phyloP scores from a whole-genome alignment of 306 rosid species.

The Vicia villosa region DNA sequence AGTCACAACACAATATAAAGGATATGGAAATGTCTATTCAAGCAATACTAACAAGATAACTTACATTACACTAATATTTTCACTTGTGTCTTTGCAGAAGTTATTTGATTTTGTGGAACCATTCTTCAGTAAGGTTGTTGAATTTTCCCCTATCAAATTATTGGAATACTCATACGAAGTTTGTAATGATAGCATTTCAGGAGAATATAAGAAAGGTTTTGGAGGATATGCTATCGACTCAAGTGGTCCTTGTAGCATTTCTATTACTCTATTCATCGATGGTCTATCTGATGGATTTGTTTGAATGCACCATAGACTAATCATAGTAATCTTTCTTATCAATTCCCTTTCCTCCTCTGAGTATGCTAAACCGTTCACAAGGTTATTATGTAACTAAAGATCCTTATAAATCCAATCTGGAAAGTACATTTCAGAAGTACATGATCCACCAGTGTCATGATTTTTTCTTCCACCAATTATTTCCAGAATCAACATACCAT shows the following conservation, averaged over 20 bases:
- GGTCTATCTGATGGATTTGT: neutral
- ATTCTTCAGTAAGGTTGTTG: neutral
- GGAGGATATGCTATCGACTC: neutral
- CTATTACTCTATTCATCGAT: neutral
- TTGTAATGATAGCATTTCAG: slow-evolving; percentile 8
- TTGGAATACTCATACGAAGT: slow-evolving; percentile 3
- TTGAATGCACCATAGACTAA: neutral
- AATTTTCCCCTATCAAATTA: neutral
- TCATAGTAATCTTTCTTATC: neutral
- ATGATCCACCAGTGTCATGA: neutral
- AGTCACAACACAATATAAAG: too few species aligned
- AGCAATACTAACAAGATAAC: too few species aligned
- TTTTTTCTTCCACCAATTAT: neutral
- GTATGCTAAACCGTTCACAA: neutral
- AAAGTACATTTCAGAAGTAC: slow-evolving; percentile 31
- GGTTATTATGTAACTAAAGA: neutral
- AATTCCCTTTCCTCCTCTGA: neutral
- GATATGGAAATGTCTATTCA: too few species aligned
- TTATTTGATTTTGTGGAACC: too few species aligned
- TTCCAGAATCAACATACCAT: neutral
- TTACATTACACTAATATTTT: too few species aligned
- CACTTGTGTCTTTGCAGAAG: too few species aligned
- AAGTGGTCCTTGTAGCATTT: neutral
- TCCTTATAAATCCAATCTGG: slow-evolving; percentile 16
- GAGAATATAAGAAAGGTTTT: slow-evolving; percentile 36